Base-by-base conservation (phyloP, 2,329 filamentous ascomycete genomes). In the Beauveria bassiana region DNA sequence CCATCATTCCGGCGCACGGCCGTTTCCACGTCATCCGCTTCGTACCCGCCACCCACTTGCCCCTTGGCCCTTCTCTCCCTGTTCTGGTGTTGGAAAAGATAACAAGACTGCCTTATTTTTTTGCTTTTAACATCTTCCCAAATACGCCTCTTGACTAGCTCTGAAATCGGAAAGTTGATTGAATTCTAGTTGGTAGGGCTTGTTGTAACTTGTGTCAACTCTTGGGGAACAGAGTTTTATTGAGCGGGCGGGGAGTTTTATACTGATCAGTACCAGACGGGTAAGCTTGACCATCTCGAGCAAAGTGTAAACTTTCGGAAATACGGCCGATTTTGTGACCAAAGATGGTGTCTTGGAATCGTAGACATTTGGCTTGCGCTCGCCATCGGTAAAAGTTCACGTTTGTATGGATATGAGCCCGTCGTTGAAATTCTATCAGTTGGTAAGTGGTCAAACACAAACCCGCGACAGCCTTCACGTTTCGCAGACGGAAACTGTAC, bases 1-100 rank as follows among this genome's bases (percentile, higher is more conserved):
- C 40, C 40, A 22, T 55, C 54, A 47, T 57, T 57, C 54, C 43
- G n/a, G 54, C 54, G 54, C 54, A 57, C 54, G 54, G 54, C 14
- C 54, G 26, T 57, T 46, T 24, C 54, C 43, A 47, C 43, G 54
- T 57, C 34, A 56, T 56, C 10, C 42, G n/a, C n/a, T 20, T 47
- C 43, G 28, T 24, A 31, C 54, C 26, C 54, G 28, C 24, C 18
- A 43, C n/a, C 43, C 43, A 57, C 20, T n/a, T 22, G 16, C 10
- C 54, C 26, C 43, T n/a, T 22, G 18, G n/a, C 54, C 26, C 38
- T 34, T 53, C 51, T 42, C 34, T n/a, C 26, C 12, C 34, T 20
- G 9, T 45, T 31, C 40, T 3, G 9, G 9, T 5, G 31, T 12
- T 26, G 38, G 24, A 55, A 31, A 45, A 38, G 49, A 52, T 9